Conservation (phyloP, 345 rosid genomes). For the Pistacia integerrima region DNA sequence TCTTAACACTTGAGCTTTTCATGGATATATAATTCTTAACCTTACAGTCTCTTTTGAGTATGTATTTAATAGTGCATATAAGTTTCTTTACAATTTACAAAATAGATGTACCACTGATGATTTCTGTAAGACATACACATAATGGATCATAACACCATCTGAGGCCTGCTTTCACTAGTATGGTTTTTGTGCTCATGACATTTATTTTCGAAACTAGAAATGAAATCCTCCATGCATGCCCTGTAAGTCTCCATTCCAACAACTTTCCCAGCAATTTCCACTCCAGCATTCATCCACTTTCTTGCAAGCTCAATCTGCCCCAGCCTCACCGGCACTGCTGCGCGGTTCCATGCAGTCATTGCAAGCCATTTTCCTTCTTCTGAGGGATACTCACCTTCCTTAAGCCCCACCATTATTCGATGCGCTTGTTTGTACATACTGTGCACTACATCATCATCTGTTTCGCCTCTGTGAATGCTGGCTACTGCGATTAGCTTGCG, state of each 20-base stretch:
- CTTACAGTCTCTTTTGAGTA: background rate
- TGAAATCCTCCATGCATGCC: constrained; percentile 84
- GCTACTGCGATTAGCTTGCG: constrained; percentile 64
- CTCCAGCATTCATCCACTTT: constrained; percentile 73
- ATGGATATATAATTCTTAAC: background rate
- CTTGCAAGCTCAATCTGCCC: constrained; percentile 68
- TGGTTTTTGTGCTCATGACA: constrained; percentile 20
- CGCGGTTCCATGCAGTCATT: constrained; percentile 95
- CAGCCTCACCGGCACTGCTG: constrained; percentile 68
- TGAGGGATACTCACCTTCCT: constrained; percentile 79
- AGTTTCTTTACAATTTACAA: background rate
- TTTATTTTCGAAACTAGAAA: constrained; percentile 51
- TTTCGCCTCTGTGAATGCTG: constrained; percentile 70
- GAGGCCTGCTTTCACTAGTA: constrained; percentile 19
- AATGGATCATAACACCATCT: background rate
- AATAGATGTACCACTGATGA: background rate
- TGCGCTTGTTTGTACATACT: constrained; percentile 81
- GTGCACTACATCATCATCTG: constrained; percentile 59
- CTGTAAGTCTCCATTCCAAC: constrained; percentile 72
- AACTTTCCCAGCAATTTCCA: constrained; percentile 72
- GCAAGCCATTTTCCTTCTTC: constrained; percentile 98
- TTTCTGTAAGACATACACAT: background rate
- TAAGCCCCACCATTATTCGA: constrained; percentile 84
- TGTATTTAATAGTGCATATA: background rate
- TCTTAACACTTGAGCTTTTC: no score